These are phyloP conservation scores for Rhizomucor miehei DNA, from an alignment of 371 early-diverging fungal species.

Conservation along the genomic window DNA sequence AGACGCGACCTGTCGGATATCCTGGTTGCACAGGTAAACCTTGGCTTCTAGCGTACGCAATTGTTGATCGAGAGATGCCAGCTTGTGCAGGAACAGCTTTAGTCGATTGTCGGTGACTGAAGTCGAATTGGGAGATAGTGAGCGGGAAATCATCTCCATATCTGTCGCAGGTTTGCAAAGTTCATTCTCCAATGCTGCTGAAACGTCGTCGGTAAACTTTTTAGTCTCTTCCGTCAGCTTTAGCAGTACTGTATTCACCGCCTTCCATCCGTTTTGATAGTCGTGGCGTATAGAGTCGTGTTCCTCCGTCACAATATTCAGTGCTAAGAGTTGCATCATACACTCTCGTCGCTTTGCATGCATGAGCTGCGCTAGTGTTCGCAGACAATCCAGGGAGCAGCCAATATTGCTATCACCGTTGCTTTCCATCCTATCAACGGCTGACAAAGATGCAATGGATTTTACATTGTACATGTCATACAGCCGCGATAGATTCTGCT, in stretches of 20 bases:
- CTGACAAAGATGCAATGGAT: conserved; percentile 34
- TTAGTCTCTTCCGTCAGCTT: conserved; percentile 27
- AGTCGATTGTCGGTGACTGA: conserved; percentile 18
- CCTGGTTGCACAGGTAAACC: conserved; percentile 45
- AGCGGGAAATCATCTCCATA: neutral
- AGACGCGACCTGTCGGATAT: conserved; percentile 34
- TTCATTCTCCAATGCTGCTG: conserved; percentile 30
- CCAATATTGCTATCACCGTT: conserved; percentile 6
- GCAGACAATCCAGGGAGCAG: conserved; percentile 37
- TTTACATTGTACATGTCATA: conserved; percentile 50
- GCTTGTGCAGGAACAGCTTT: conserved; percentile 38
- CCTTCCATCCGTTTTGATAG: conserved; percentile 31
- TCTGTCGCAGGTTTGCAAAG: conserved; percentile 27
- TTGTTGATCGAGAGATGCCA: conserved; percentile 45
- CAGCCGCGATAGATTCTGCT: conserved; percentile 23
- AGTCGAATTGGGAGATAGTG: neutral
- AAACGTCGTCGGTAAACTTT: conserved; percentile 23
- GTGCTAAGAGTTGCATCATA: conserved; percentile 43
- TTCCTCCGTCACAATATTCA: conserved; percentile 31
- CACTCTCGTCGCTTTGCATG: conserved; percentile 48
- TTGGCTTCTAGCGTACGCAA: conserved; percentile 47
- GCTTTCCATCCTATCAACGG: conserved; percentile 19
- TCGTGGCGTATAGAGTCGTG: conserved; percentile 26
- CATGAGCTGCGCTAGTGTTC: conserved; percentile 37
- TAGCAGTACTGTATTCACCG: conserved; percentile 25